Percentiles rank a stretch among this genome's conserved stretches.
phyloP scores from a whole-genome alignment of 1,139 yeast species.

The Taiozyma onychis region DNA sequence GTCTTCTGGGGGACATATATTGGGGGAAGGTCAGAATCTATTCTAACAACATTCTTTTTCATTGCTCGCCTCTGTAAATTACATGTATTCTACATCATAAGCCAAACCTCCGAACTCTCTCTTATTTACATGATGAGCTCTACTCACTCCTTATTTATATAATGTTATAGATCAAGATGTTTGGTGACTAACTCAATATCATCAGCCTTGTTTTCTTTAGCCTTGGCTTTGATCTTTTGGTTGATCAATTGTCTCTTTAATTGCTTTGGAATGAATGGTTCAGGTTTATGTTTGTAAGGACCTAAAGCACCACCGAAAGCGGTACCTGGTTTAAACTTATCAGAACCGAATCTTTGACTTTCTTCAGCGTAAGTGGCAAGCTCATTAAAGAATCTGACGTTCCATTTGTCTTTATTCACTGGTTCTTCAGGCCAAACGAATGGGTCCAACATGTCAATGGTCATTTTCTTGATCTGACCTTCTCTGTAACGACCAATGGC shows the following conservation, averaged over 20 bases:
- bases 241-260: slow-evolving; percentile 38
- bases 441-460: slow-evolving; percentile 89
- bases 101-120: not conserved
- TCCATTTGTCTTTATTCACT: slow-evolving; percentile 32
- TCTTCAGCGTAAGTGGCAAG: slow-evolving; percentile 38
- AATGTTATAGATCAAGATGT: slow-evolving; percentile 14
- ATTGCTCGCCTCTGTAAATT: not conserved
- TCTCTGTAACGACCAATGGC: slow-evolving; percentile 69
- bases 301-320: slow-evolving; percentile 78
- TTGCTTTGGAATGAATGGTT: slow-evolving; percentile 60
- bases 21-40: not conserved
- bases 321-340: slow-evolving; percentile 56
- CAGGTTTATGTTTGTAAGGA: slow-evolving; percentile 59
- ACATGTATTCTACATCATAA: not conserved
- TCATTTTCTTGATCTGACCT: slow-evolving; percentile 89
- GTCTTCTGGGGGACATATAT: not conserved
- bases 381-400: slow-evolving; percentile 33
- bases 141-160: not conserved
- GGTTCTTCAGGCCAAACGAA: slow-evolving; percentile 87
- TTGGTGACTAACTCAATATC: slow-evolving; percentile 24
- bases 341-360: slow-evolving; percentile 54
- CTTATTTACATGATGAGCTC: slow-evolving; percentile 5
- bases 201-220: slow-evolving; percentile 23
- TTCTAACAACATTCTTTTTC: not conserved
- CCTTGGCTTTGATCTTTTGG: slow-evolving; percentile 28